Evolutionary conservation across 306 rosid genomes (phyloP).

Genomic region (Lathyrus tuberosus): DNA sequence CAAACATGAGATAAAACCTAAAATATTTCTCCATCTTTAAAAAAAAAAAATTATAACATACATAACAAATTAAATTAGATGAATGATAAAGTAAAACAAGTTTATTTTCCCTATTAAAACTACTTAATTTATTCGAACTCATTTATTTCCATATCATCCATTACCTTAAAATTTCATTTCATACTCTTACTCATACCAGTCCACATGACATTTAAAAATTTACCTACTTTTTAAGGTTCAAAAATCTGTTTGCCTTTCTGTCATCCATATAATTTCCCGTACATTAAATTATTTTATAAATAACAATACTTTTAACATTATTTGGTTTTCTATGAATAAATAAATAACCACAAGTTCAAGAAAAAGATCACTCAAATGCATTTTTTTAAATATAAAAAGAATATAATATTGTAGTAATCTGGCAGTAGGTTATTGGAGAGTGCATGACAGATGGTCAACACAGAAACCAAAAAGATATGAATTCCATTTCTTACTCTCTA

Average conservation of each 20-base stretch:
- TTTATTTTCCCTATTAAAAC: too few relatives aligned
- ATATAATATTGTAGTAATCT: background rate
- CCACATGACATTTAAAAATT: background rate
- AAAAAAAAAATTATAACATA: too few relatives aligned
- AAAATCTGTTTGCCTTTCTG: slow-evolving; percentile 17
- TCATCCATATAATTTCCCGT: background rate
- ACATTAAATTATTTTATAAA: slow-evolving; percentile 20
- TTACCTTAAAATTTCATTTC: background rate
- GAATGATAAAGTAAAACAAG: too few relatives aligned
- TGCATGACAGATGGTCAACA: slow-evolving; percentile 33
- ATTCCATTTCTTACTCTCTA: slow-evolving; percentile 50
- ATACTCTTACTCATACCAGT: background rate
- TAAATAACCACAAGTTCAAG: too few relatives aligned
- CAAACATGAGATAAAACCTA: too few relatives aligned
- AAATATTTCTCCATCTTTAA: too few relatives aligned
- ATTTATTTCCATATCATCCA: too few relatives aligned
- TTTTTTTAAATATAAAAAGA: background rate
- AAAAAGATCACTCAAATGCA: background rate
- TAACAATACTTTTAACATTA: background rate
- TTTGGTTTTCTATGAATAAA: background rate
- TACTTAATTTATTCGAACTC: too few relatives aligned
- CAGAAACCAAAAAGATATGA: slow-evolving; percentile 4
- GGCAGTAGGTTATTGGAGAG: slow-evolving; percentile 36
- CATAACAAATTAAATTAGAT: too few relatives aligned
- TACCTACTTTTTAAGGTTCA: background rate